Conservation (phyloP, 2,329 filamentous ascomycete species). For the Rasamsonia emersonii region DNA sequence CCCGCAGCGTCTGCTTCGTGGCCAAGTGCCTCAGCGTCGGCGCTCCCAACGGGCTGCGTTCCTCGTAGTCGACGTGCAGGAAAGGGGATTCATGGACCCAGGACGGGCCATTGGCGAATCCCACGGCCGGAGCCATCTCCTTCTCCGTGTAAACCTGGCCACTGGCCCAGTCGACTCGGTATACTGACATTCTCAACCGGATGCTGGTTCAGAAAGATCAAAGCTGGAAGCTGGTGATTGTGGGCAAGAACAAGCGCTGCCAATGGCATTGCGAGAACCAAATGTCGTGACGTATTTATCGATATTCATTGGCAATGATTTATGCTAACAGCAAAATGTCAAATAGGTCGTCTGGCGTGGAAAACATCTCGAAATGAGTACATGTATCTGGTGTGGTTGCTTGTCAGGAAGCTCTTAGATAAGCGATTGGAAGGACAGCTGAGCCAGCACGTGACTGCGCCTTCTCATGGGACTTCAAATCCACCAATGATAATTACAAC, state of each 20-base stretch:
- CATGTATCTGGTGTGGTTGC: no score
- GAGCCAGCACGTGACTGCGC: no score
- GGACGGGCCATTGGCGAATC: slow-evolving; percentile 17
- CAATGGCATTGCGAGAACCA: no score
- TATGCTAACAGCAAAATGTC: background rate
- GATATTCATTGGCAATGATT: no score
- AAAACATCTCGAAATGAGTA: no score
- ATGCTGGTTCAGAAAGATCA: background rate
- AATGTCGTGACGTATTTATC: no score
- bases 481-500: no score
- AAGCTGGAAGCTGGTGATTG: no score
- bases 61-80: slow-evolving; percentile 19
- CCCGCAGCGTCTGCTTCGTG: slow-evolving; percentile 21
- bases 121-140: slow-evolving; percentile 5
- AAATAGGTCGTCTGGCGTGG: background rate
- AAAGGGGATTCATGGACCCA: slow-evolving; percentile 34
- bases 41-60: slow-evolving; percentile 17
- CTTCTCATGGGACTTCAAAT: no score
- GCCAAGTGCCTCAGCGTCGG: slow-evolving; percentile 27
- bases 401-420: no score
- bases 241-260: no score
- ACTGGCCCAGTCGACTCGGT: slow-evolving; percentile 10
- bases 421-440: no score
- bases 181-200: slow-evolving; percentile 4
- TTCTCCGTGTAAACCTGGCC: slow-evolving; percentile 13